phyloP scores from a whole-genome alignment of 768 basidiomycete genomes.

The Neoboletus subvelutipes region DNA sequence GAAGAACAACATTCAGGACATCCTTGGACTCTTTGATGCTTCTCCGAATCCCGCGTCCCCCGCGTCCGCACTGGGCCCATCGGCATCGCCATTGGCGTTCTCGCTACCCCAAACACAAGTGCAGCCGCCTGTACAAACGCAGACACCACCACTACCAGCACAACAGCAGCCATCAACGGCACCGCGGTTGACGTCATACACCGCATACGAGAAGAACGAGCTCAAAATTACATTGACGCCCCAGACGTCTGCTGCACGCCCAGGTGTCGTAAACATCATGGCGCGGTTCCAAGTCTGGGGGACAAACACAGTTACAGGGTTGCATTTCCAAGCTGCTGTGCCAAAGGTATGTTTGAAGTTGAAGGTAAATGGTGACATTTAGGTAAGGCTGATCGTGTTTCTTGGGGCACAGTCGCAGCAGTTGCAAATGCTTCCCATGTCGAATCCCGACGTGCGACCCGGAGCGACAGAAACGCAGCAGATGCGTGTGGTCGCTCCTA shows the following conservation, averaged over 20 bases:
- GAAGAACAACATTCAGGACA: conserved; percentile 77
- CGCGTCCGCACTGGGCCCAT: conserved; percentile 1
- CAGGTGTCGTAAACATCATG: conserved; percentile 89
- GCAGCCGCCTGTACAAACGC: conserved; percentile 35
- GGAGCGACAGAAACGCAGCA: conserved; percentile 91
- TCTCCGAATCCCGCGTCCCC: conserved; percentile 37
- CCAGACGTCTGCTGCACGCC: conserved; percentile 72
- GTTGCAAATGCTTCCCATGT: conserved; percentile 97
- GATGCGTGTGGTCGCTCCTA: conserved; percentile 87
- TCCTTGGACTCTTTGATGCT: conserved; percentile 82
- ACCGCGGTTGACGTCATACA: conserved; percentile 67
- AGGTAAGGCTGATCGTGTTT: neutral
- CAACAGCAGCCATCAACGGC: conserved; percentile 34
- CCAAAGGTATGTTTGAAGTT: conserved; percentile 64
- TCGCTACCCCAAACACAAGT: conserved; percentile 39
- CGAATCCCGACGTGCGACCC: conserved; percentile 73
- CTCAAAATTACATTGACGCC: conserved; percentile 89
- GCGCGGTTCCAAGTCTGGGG: conserved; percentile 81
- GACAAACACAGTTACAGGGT: conserved; percentile 47
- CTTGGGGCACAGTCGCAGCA: conserved; percentile 73
- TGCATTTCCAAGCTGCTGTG: conserved; percentile 97
- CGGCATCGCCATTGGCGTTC: conserved; percentile 36
- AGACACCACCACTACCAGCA: conserved; percentile 31
- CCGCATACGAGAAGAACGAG: conserved; percentile 90
- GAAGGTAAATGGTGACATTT: neutral